These are phyloP conservation scores for Leptodontidium sp. DNA, from an alignment of 2,329 filamentous ascomycete species.

Conservation along the genomic window DNA sequence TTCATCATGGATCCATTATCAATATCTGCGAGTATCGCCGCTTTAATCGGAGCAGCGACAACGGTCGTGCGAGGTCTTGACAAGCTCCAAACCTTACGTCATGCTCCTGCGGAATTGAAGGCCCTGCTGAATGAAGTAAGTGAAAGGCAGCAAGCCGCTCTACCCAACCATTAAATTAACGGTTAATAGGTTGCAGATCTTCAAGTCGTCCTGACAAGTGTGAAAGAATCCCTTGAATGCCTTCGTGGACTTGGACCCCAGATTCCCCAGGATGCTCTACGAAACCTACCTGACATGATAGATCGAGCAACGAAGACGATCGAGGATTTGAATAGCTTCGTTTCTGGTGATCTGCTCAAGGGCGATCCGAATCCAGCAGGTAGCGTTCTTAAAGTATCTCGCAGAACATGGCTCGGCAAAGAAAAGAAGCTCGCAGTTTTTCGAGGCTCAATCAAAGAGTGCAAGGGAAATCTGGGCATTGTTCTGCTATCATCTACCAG, in stretches of 20 bases:
- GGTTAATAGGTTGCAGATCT: conserved; percentile 2
- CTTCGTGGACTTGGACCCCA: conserved; percentile 1
- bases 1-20: conserved; percentile 20
- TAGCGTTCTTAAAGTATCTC: not conserved
- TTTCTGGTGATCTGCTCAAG: conserved; percentile 6
- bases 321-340: not conserved
- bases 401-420: conserved; percentile 15
- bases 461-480: not conserved
- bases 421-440: conserved; percentile 12
- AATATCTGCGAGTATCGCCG: conserved; percentile 15
- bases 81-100: conserved; percentile 5
- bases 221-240: conserved; percentile 8
- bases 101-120: not conserved
- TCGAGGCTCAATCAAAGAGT: conserved; percentile 14
- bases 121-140: not conserved
- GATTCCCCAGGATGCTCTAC: conserved; percentile 8
- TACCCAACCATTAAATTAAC: not conserved
- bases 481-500: not conserved
- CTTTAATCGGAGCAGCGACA: conserved; percentile 6
- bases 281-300: not conserved
- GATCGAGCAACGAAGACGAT: conserved; percentile 3
- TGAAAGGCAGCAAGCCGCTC: not conserved
- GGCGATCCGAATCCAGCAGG: not conserved
- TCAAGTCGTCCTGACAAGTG: conserved; percentile 13
- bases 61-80: not conserved